These are phyloP conservation scores for Cladosporium austrohemisphaericum DNA, from an alignment of 2,329 filamentous ascomycete genomes.

Conservation along the genomic window DNA sequence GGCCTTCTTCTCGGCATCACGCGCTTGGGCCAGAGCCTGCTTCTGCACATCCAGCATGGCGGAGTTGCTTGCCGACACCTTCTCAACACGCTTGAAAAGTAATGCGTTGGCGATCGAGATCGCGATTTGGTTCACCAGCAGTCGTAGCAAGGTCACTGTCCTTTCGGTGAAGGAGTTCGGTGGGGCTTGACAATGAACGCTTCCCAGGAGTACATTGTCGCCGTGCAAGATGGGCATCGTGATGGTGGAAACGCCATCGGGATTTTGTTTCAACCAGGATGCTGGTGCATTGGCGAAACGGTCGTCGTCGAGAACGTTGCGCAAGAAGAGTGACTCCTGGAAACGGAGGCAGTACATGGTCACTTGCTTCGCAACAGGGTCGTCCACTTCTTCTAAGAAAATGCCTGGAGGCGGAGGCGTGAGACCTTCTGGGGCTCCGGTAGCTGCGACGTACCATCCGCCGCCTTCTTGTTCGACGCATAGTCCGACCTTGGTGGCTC, in stretches of 20 bases:
- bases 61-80: slow-evolving; percentile 72
- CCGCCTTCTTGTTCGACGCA: slow-evolving; percentile 65
- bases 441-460: slow-evolving; percentile 69
- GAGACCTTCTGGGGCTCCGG: slow-evolving; percentile 69
- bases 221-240: slow-evolving; percentile 76
- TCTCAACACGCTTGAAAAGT: slow-evolving; percentile 66
- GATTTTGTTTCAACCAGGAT: slow-evolving; percentile 64
- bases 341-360: slow-evolving; percentile 74
- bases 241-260: slow-evolving; percentile 69
- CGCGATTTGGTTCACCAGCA: slow-evolving; percentile 72
- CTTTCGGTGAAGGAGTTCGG: slow-evolving; percentile 74
- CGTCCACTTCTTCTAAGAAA: slow-evolving; percentile 59
- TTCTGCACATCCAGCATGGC: slow-evolving; percentile 77
- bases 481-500: slow-evolving; percentile 69
- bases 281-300: slow-evolving; percentile 72
- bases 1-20: slow-evolving; percentile 70
- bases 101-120: slow-evolving; percentile 63
- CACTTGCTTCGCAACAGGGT: slow-evolving; percentile 70
- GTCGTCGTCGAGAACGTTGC: slow-evolving; percentile 70
- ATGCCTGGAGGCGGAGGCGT: slow-evolving; percentile 63
- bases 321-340: slow-evolving; percentile 69
- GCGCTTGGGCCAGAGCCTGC: slow-evolving; percentile 66
- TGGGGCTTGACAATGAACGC: slow-evolving; percentile 71
- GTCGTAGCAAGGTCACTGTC: slow-evolving; percentile 51
- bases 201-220: slow-evolving; percentile 65